Evolutionary conservation across 140 eudicot species (phyloP).

Genomic region (Flaveria floridana): DNA sequence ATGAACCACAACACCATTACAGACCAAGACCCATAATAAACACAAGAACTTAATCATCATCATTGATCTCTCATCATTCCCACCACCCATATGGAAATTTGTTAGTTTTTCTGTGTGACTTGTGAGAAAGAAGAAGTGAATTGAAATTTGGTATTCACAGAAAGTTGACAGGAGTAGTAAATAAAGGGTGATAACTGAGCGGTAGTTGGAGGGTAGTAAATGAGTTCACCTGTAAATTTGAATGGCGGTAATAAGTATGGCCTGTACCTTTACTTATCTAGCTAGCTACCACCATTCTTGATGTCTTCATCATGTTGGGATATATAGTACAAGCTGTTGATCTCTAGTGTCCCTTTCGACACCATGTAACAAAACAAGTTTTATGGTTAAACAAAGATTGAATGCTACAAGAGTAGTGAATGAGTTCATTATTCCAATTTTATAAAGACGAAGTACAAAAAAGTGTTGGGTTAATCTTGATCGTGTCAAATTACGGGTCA

Average conservation of each 20-base stretch:
- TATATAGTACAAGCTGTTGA: neutral
- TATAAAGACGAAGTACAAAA: neutral
- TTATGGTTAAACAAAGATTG: neutral
- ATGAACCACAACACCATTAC: constrained; percentile 8
- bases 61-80: neutral
- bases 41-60: constrained; percentile 13
- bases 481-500: too few relatives aligned
- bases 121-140: constrained; percentile 23
- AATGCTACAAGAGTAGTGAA: neutral
- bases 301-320: constrained; percentile 21
- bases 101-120: constrained; percentile 19
- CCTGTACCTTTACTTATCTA: constrained; percentile 17
- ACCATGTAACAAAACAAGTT: neutral
- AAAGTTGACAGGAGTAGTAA: constrained; percentile 33
- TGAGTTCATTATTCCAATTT: neutral
- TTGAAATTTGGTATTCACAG: constrained; percentile 35
- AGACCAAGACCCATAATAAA: constrained; percentile 17
- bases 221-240: constrained; percentile 60
- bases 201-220: constrained; percentile 48
- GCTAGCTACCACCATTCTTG: constrained; percentile 28
- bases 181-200: constrained; percentile 37
- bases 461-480: too few relatives aligned
- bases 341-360: constrained; percentile 12
- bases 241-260: constrained; percentile 40
- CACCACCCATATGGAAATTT: neutral